Evolutionary conservation across 129 eudicot species (phyloP).

Genomic region (Flaveria trinervia): DNA sequence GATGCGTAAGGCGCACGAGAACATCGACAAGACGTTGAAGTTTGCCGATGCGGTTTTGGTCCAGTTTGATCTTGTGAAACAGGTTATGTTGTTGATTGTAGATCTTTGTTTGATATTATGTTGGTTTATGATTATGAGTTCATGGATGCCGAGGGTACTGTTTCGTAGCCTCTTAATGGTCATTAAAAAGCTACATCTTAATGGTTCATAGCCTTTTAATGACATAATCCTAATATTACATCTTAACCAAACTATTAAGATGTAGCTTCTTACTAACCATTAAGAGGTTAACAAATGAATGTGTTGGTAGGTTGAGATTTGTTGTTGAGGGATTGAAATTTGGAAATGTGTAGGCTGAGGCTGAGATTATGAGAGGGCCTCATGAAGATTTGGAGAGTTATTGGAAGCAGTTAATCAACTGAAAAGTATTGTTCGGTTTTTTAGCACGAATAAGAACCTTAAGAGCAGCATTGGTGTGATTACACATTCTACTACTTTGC

Average conservation of each 20-base stretch:
- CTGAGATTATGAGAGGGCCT: constrained; percentile 75
- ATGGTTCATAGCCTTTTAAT: no score
- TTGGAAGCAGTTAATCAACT: constrained; percentile 73
- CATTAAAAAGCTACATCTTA: no score
- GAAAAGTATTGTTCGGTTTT: constrained; percentile 54
- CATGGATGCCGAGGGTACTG: no score
- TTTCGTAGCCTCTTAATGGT: no score
- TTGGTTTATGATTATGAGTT: no score
- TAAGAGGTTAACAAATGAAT: no score
- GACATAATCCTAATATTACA: no score
- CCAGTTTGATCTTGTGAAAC: constrained; percentile 68
- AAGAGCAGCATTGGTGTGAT: constrained; percentile 66
- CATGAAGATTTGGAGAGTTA: constrained; percentile 93
- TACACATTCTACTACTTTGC: constrained; percentile 61
- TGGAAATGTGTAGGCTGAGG: constrained; percentile 62
- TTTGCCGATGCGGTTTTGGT: constrained; percentile 60
- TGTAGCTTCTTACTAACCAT: no score
- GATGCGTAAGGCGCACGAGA: constrained; percentile 86
- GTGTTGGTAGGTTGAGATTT: background rate
- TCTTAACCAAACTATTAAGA: no score
- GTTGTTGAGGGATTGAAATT: constrained; percentile 2
- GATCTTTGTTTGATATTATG: no score
- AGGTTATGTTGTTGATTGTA: constrained; percentile 42
- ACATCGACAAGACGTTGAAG: constrained; percentile 82
- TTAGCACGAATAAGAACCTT: constrained; percentile 66